These are phyloP conservation scores for Papilionanthe hybrid DNA, from an alignment of 116 monocot genomes.

Conservation along the genomic window DNA sequence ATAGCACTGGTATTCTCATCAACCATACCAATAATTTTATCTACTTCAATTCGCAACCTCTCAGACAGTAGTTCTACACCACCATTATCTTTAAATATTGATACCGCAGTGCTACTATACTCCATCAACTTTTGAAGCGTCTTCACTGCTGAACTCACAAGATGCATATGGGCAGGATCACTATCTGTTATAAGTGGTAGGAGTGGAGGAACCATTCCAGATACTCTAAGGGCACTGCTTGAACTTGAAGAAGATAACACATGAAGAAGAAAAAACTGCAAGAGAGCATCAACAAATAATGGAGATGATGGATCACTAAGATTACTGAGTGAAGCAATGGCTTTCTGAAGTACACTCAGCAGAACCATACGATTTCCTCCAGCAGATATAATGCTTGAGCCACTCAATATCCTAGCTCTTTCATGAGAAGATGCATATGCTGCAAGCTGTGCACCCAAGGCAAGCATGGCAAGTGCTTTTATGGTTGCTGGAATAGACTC, in stretches of 20 bases:
- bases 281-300: constrained; percentile 89
- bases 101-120: constrained; percentile 85
- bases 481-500: constrained; percentile 72
- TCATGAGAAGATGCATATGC: constrained; percentile 98
- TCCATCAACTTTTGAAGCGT: constrained; percentile 96
- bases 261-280: constrained; percentile 93
- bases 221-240: constrained; percentile 73
- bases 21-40: constrained; percentile 52
- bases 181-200: constrained; percentile 71
- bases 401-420: constrained; percentile 83
- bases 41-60: constrained; percentile 77
- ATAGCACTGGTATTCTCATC: constrained; percentile 41
- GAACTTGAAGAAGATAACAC: constrained; percentile 96
- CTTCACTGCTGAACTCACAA: constrained; percentile 84
- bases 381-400: constrained; percentile 85
- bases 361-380: constrained; percentile 96
- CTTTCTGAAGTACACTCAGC: constrained; percentile 85
- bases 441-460: constrained; percentile 85
- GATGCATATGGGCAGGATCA: constrained; percentile 72
- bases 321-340: constrained; percentile 66
- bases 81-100: constrained; percentile 92
- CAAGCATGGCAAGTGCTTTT: constrained; percentile 87
- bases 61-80: constrained; percentile 82
- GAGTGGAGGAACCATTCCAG: constrained; percentile 86
- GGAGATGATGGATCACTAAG: constrained; percentile 75